These are phyloP conservation scores for Trichoderma brevicompactum DNA, from an alignment of 2,329 filamentous ascomycete genomes.

Conservation along the genomic window DNA sequence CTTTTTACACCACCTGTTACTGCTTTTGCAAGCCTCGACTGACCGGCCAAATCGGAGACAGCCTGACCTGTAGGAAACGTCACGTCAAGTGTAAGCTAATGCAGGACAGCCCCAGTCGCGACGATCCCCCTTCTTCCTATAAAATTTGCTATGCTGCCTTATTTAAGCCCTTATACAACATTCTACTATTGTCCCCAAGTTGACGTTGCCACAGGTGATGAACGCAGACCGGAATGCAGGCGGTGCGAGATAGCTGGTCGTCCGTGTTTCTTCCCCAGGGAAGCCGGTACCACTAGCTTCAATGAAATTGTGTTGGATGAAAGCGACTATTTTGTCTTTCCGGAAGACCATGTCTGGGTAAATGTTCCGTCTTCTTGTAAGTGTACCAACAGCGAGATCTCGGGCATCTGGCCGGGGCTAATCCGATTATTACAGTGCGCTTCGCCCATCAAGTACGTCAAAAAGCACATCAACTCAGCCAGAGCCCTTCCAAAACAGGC, in stretches of 20 bases:
- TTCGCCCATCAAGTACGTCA: slow-evolving; percentile 17
- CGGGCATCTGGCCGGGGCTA: not conserved
- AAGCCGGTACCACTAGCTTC: not conserved
- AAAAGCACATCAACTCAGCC: not conserved
- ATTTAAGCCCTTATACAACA: too few relatives aligned
- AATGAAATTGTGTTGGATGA: not conserved
- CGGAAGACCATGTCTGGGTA: slow-evolving; percentile 15
- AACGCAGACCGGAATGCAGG: slow-evolving; percentile 11
- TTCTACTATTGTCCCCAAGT: not conserved
- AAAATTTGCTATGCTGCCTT: not conserved
- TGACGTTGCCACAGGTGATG: slow-evolving; percentile 1
- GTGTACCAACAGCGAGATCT: not conserved
- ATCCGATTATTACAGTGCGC: not conserved
- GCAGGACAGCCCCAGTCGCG: not conserved
- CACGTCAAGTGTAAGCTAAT: slow-evolving; percentile 20
- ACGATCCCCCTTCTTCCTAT: not conserved
- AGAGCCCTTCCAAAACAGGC: not conserved
- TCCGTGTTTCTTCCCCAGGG: slow-evolving; percentile 2
- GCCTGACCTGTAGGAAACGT: slow-evolving; percentile 22
- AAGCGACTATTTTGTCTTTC: slow-evolving; percentile 11
- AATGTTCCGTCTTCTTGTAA: slow-evolving; percentile 5
- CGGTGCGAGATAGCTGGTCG: slow-evolving; percentile 19
- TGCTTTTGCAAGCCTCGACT: not conserved
- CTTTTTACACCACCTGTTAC: not conserved
- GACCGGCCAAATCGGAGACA: slow-evolving; percentile 3